These are phyloP conservation scores for Alloteropsis semialata DNA, from an alignment of 176 grass and related monocot species.

Conservation along the genomic window DNA sequence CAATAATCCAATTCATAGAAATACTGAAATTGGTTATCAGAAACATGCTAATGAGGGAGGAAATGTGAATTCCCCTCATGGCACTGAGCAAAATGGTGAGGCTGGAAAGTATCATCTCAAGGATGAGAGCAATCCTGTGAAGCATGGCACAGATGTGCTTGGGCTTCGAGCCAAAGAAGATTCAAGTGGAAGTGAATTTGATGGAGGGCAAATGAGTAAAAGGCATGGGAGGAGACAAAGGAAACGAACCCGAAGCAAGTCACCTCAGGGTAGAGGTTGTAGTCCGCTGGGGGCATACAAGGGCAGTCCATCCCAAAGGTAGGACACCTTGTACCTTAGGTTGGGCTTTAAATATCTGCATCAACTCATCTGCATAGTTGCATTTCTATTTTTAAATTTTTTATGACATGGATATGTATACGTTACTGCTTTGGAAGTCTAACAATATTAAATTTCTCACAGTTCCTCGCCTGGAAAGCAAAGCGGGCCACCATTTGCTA, in stretches of 20 bases:
- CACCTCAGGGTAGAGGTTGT: constrained; percentile 33
- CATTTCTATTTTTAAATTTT: neutral
- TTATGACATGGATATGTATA: neutral
- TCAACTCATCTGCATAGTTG: neutral
- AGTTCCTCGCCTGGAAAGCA: constrained; percentile 58
- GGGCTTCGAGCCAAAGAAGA: constrained; percentile 43
- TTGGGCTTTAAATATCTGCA: constrained; percentile 19
- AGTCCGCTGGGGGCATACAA: constrained; percentile 26
- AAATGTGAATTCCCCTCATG: constrained; percentile 11
- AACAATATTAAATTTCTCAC: constrained; percentile 40
- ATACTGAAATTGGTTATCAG: constrained; percentile 29
- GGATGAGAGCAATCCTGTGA: constrained; percentile 32
- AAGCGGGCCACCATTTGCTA: constrained; percentile 37
- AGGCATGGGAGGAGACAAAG: constrained; percentile 23
- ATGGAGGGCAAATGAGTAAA: constrained; percentile 35
- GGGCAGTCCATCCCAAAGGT: constrained; percentile 43
- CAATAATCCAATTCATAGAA: constrained; percentile 25
- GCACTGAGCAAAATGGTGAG: constrained; percentile 21
- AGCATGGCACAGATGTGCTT: constrained; percentile 39
- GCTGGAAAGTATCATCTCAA: constrained; percentile 32
- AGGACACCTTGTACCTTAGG: neutral
- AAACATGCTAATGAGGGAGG: constrained; percentile 31
- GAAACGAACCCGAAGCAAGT: constrained; percentile 48
- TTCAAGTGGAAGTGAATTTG: constrained; percentile 49
- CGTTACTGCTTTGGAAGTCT: constrained; percentile 18